Percentiles rank a stretch among this genome's conserved stretches.
phyloP scores from a whole-genome alignment of 768 basidiomycete species.

The Termitomyces eurrhizus region DNA sequence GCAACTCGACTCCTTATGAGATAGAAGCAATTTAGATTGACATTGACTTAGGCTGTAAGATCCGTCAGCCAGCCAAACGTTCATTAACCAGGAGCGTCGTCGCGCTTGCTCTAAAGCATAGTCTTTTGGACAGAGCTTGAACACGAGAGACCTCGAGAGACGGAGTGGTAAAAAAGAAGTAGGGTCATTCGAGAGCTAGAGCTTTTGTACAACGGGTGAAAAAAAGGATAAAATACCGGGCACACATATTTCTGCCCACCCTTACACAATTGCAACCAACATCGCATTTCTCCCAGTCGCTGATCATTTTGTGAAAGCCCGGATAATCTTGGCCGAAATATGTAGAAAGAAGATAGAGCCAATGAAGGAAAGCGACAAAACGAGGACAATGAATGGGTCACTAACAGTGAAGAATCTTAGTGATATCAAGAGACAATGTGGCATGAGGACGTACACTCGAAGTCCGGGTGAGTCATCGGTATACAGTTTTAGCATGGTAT shows the following conservation, averaged over 20 bases:
- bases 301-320: constrained; percentile 78
- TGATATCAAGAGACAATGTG: neutral
- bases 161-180: constrained; percentile 31
- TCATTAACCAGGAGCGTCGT: neutral
- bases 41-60: neutral
- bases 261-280: constrained; percentile 4
- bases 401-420: constrained; percentile 33
- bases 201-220: constrained; percentile 35
- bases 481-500: constrained; percentile 98
- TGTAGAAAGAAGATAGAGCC: constrained; percentile 99
- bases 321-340: constrained; percentile 92
- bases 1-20: neutral
- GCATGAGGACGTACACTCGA: constrained; percentile 73
- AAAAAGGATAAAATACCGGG: constrained; percentile 28
- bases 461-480: constrained; percentile 97
- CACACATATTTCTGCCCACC: constrained; percentile 8
- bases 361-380: constrained; percentile 95
- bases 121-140: neutral
- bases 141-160: constrained; percentile 5
- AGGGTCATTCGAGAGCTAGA: constrained; percentile 24
- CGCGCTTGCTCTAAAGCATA: neutral
- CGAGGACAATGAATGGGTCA: constrained; percentile 95
- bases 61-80: neutral
- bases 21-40: neutral
- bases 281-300: neutral